A percentile compares a stretch with the other conserved stretches of the same genome.
Conservation (phyloP, 495 filamentous ascomycete genomes). For the Tetracladium setigerum region DNA sequence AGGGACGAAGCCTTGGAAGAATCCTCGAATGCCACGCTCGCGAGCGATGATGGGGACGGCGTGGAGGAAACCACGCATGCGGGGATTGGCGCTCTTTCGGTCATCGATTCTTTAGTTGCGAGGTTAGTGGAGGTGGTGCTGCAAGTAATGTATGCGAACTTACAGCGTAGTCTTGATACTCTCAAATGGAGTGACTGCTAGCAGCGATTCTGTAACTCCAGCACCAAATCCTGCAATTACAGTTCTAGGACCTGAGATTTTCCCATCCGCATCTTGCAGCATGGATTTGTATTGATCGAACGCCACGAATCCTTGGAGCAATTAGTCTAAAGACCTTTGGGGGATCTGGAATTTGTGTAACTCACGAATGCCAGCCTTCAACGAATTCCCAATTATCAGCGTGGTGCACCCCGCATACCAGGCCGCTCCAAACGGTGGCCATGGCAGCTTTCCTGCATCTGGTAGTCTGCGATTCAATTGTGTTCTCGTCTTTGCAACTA, state of each 20-base stretch:
- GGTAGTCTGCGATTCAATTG: conserved; percentile 85
- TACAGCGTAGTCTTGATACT: conserved; percentile 94
- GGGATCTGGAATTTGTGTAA: neutral
- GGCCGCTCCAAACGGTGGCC: conserved; percentile 85
- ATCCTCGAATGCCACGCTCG: conserved; percentile 81
- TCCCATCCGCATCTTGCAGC: conserved; percentile 77
- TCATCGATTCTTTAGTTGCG: conserved; percentile 69
- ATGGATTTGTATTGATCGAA: conserved; percentile 88
- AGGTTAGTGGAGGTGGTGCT: neutral
- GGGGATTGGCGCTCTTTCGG: conserved; percentile 76
- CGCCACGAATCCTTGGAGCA: conserved; percentile 71
- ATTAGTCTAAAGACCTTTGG: neutral
- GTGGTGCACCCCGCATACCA: conserved; percentile 99
- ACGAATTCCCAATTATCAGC: conserved; percentile 89
- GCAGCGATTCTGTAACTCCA: conserved; percentile 83
- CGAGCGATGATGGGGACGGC: conserved; percentile 78
- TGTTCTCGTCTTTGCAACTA: conserved; percentile 88
- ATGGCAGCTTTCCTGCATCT: conserved; percentile 80
- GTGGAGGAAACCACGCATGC: conserved; percentile 89
- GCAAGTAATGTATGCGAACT: conserved; percentile 9
- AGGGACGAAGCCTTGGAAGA: conserved; percentile 94
- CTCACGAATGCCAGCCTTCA: conserved; percentile 91
- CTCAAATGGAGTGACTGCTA: conserved; percentile 95
- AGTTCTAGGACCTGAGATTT: conserved; percentile 81
- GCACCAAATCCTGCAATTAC: conserved; percentile 93